Evolutionary conservation across 176 grass and related monocot genomes (phyloP), one percentile per base, ranked within the genome.

Genomic region (Oryza longistaminata): DNA sequence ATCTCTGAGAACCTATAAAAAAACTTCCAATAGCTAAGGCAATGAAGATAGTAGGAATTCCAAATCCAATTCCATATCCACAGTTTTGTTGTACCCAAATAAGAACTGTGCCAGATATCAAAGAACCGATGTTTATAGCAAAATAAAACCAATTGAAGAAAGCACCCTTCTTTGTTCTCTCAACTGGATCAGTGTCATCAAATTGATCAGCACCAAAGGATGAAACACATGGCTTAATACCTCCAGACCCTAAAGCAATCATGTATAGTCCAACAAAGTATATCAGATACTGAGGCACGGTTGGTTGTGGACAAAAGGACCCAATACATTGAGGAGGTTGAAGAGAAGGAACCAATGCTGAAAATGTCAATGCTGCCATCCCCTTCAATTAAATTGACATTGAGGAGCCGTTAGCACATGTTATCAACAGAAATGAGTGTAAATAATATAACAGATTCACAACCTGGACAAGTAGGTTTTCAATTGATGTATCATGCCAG

Each of bases 71-170:
- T 10, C 82, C 82, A 84, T 94, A 97, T 84, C 95, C 95, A 80
- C 19, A 95, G 37, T 90, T 97, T 70, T 93, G 89, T 90, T 97
- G 93, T 46, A 98, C 78, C 87, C 87, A 93, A 55, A 98, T 90
- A 66, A 98, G 76, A 87, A 95, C 64, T 55, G 88, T 95, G 83
- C 90, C 89, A 15, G 95, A 89, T 14, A 98, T 85, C 62, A 95
- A 76, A 88, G 79, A 74, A 19, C 85, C 91, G 53, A 95, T 92
- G 75, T 95, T 95, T 34, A 98, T 83, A 33, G 87, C 88, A 76
- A 98, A 87, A 86, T 90, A 98, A 80, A 94, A 94, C 87, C 90
- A 94, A 83, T 92, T 94, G 80, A 94, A 94, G 79, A 94, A 94
- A 75, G 93, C 86, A 11, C 93, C 93, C 78, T 94, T 94, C 80